Percentiles rank a stretch among this genome's conserved stretches.
Conservation (phyloP, 257 asterid genomes). For the Solanum gandarillasii region DNA sequence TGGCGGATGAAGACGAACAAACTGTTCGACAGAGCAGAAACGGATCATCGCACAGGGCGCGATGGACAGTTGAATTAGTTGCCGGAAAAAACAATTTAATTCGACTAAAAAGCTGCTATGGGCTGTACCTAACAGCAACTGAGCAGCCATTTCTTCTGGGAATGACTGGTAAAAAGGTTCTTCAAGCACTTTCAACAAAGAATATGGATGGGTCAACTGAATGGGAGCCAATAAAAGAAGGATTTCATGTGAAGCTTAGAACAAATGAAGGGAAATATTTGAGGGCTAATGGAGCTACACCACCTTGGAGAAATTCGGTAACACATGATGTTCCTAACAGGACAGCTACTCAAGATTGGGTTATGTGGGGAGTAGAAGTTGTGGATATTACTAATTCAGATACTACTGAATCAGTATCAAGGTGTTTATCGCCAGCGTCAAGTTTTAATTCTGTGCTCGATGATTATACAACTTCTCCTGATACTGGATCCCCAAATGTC, state of each 20-base stretch:
- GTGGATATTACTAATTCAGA: slow-evolving; percentile 36
- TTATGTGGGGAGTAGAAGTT: slow-evolving; percentile 62
- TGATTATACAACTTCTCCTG: slow-evolving; percentile 37
- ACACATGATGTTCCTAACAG: slow-evolving; percentile 73
- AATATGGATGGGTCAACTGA: slow-evolving; percentile 19
- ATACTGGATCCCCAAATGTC: slow-evolving; percentile 24
- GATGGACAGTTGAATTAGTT: slow-evolving; percentile 59
- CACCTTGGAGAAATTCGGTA: slow-evolving; percentile 72
- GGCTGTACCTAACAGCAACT: slow-evolving; percentile 59
- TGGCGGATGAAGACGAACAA: slow-evolving; percentile 29
- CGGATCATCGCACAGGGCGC: slow-evolving; percentile 16
- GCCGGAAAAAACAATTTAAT: slow-evolving; percentile 32
- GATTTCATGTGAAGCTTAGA: slow-evolving; percentile 44
- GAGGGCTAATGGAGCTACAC: slow-evolving; percentile 74
- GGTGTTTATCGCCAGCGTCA: slow-evolving; percentile 17
- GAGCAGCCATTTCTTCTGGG: slow-evolving; percentile 54
- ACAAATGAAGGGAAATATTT: slow-evolving; percentile 49
- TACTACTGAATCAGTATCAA: not conserved
- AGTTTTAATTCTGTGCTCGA: slow-evolving; percentile 32
- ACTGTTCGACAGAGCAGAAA: slow-evolving; percentile 26
- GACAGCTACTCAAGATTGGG: slow-evolving; percentile 70
- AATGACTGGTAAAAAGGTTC: slow-evolving; percentile 66
- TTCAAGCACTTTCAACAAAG: slow-evolving; percentile 27
- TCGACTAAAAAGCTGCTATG: slow-evolving; percentile 61
- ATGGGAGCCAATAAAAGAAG: slow-evolving; percentile 74